Conservation (phyloP, 768 basidiomycete species). For the Mycena vulgaris region DNA sequence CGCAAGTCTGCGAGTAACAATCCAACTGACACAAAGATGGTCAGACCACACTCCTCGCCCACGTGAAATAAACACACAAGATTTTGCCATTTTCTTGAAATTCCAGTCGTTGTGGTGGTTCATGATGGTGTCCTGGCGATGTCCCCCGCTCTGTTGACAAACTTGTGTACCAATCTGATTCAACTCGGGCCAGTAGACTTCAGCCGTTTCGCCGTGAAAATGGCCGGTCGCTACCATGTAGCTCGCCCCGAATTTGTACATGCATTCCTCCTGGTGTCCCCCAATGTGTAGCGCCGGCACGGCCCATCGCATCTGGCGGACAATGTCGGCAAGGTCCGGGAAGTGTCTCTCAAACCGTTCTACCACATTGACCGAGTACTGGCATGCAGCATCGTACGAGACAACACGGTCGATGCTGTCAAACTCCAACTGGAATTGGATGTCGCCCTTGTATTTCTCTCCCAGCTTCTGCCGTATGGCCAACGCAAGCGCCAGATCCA, state of each 20-base stretch:
- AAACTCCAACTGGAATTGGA: not conserved
- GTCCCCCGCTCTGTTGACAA: not conserved
- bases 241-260: not conserved
- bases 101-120: too few species aligned
- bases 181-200: slow-evolving; percentile 5
- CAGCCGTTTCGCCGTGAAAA: slow-evolving; percentile 7
- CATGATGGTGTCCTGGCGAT: slow-evolving; percentile 1
- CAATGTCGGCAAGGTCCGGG: slow-evolving; percentile 3
- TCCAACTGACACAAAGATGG: not conserved
- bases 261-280: slow-evolving; percentile 30
- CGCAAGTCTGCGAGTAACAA: not conserved
- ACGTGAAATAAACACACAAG: not conserved
- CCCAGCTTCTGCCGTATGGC: slow-evolving; percentile 22
- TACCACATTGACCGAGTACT: slow-evolving; percentile 28
- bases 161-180: not conserved
- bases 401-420: not conserved
- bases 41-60: not conserved
- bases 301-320: slow-evolving; percentile 20
- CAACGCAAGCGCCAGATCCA: slow-evolving; percentile 19
- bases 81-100: not conserved
- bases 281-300: slow-evolving; percentile 39
- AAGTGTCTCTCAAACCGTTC: slow-evolving; percentile 5
- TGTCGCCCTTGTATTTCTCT: not conserved
- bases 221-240: not conserved
- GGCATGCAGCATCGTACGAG: slow-evolving; percentile 36